Evolutionary conservation across 129 eudicot genomes (phyloP), one percentile per base, ranked within the genome.

Genomic region (Tanacetum coccineum): DNA sequence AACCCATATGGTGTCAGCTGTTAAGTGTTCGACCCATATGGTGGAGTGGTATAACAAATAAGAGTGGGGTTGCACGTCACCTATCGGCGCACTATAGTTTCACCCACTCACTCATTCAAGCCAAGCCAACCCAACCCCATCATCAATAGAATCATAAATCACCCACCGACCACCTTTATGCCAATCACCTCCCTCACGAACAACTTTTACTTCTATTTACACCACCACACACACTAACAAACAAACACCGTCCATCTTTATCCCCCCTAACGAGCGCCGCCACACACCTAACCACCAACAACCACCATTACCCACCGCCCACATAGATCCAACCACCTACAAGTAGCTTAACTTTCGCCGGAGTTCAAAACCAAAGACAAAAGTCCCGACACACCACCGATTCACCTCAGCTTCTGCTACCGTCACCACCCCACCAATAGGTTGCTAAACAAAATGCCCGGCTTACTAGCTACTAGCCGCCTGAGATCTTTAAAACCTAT

Each of bases 111-210:
- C 40, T 5, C 9, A 36, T 7, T 32, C 39, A 6, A 32, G 39
- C 39, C 39, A 32, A 32, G n/a, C n/a, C n/a, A 22, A 22, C 25
- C 1, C 25, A 9, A 6, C 42, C 8, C 42, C 39, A 32, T 32
- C 39, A 32, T 32, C n/a, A n/a, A n/a, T n/a, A 32, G 5, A 1
- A 36, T 36, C 42, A 36, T 36, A n/a, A 36, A 36, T 47, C 75
- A 70, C 75, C 67, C 59, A 70, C 66, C 58, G 52, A 17, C 77
- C 77, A 69, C 76, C 72, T 10, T 3, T 22, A 42, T 50, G n/a
- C 80, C 52, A 74, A 64, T 63, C 2, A n/a, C 52, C 58, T 73
- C 76, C 21, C 67, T 36, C 42, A 36, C 42, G n/a, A n/a, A 36
- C 42, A 36, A 6, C 70, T 26, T 63, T 28, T 28, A 42, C 18